Percentiles rank a stretch among this genome's conserved stretches.
Evolutionary conservation across 2,329 filamentous ascomycete genomes (phyloP).

Genomic region (Aureobasidium lini): DNA sequence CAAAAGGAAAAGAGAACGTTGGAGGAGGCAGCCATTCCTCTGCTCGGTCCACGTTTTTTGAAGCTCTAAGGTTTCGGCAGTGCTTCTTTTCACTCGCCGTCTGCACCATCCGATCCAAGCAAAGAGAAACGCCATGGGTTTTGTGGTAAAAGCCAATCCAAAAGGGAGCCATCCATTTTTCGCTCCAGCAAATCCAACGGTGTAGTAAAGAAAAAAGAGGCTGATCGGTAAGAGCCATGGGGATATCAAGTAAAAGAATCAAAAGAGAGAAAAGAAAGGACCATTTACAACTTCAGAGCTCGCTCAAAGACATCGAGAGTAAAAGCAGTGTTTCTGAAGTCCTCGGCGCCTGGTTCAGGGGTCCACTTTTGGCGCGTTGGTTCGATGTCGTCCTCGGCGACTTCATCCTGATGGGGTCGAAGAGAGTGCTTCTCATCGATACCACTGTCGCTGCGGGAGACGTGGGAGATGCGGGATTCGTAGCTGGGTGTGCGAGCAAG

Average conservation of each 20-base stretch:
- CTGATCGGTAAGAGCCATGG: not conserved
- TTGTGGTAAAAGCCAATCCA: not conserved
- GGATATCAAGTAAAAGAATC: constrained; percentile 12
- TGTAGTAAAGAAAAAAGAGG: not conserved
- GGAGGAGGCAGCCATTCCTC: not conserved
- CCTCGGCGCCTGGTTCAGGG: constrained; percentile 2
- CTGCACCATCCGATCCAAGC: not conserved
- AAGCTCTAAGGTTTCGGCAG: not conserved
- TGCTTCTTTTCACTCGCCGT: not conserved
- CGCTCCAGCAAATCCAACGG: not conserved
- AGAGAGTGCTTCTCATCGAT: not conserved
- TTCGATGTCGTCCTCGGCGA: constrained; percentile 7
- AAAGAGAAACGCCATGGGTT: not conserved
- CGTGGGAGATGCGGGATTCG: constrained; percentile 3
- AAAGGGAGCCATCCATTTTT: not conserved
- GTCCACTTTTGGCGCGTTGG: not conserved
- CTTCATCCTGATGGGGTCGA: not conserved
- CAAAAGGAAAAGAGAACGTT: not conserved
- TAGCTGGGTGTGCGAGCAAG: constrained; percentile 13
- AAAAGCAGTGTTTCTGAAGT: constrained; percentile 11
- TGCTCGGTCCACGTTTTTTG: not conserved
- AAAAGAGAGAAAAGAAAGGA: not conserved
- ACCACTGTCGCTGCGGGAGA: not conserved
- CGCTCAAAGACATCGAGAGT: constrained; percentile 11
- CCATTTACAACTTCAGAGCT: constrained; percentile 6